Evolutionary conservation across 2,329 filamentous ascomycete genomes (phyloP).

Genomic region (Curvularia verruculosa): DNA sequence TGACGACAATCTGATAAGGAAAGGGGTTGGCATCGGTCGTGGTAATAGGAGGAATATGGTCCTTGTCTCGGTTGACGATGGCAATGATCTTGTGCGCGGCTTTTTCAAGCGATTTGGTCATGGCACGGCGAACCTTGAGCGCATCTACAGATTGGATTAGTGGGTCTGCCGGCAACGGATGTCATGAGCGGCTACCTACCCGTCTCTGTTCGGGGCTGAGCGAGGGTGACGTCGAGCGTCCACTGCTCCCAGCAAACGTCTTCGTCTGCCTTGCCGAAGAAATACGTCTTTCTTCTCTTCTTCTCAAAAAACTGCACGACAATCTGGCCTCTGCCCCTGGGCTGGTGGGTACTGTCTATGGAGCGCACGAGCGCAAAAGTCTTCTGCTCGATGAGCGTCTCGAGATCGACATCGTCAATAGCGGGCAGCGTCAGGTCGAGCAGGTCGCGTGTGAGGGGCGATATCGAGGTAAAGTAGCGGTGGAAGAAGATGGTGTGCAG

Average conservation of each 20-base stretch:
- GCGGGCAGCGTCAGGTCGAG: conserved; percentile 89
- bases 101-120: conserved; percentile 87
- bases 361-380: conserved; percentile 79
- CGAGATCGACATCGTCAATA: conserved; percentile 87
- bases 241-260: conserved; percentile 97
- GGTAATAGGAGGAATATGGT: conserved; percentile 96
- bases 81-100: conserved; percentile 89
- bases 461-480: conserved; percentile 88
- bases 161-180: neutral
- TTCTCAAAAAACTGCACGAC: conserved; percentile 95
- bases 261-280: conserved; percentile 78
- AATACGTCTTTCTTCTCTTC: conserved; percentile 77
- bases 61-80: conserved; percentile 85
- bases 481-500: conserved; percentile 99
- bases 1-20: conserved; percentile 89
- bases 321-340: conserved; percentile 74
- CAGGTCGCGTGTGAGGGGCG: conserved; percentile 83
- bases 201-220: conserved; percentile 84
- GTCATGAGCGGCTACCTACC: conserved; percentile 60
- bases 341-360: conserved; percentile 63
- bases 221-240: conserved; percentile 92
- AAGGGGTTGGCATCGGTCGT: conserved; percentile 92
- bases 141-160: conserved; percentile 65
- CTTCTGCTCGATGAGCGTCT: conserved; percentile 90
- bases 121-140: conserved; percentile 84